phyloP scores from a whole-genome alignment of 2,329 filamentous ascomycete genomes.

The Aspergillus sp. region DNA sequence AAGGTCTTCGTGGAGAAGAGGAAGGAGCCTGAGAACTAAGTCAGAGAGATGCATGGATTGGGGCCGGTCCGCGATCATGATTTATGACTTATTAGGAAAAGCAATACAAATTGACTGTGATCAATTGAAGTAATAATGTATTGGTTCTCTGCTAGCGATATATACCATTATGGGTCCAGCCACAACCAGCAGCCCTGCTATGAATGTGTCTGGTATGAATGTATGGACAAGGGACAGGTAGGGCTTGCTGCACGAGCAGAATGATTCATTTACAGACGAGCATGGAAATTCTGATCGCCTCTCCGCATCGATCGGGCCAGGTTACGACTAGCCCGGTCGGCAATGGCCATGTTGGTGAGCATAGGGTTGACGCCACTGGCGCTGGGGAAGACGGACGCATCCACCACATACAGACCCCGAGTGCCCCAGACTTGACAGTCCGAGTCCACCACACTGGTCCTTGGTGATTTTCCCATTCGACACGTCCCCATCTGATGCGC shows the following conservation, averaged over 20 bases:
- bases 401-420: conserved; percentile 49
- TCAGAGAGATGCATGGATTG: background rate
- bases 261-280: conserved; percentile 24
- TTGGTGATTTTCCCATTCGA: conserved; percentile 47
- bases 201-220: background rate
- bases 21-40: background rate
- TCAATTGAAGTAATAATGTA: background rate
- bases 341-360: conserved; percentile 54
- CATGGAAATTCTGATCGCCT: conserved; percentile 19
- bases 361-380: conserved; percentile 56
- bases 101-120: background rate
- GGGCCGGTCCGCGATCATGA: background rate
- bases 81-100: background rate
- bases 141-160: background rate
- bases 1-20: background rate
- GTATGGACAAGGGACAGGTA: background rate
- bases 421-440: conserved; percentile 51
- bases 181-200: background rate
- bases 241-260: too few relatives aligned
- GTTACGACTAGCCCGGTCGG: conserved; percentile 48
- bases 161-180: background rate
- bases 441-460: conserved; percentile 48
- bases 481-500: conserved; percentile 57
- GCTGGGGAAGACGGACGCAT: conserved; percentile 54
- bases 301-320: conserved; percentile 36